Percentiles rank a stretch among this genome's conserved stretches.
phyloP scores from a whole-genome alignment of 2,329 filamentous ascomycete species.

The Penicillium sclerotiorum region DNA sequence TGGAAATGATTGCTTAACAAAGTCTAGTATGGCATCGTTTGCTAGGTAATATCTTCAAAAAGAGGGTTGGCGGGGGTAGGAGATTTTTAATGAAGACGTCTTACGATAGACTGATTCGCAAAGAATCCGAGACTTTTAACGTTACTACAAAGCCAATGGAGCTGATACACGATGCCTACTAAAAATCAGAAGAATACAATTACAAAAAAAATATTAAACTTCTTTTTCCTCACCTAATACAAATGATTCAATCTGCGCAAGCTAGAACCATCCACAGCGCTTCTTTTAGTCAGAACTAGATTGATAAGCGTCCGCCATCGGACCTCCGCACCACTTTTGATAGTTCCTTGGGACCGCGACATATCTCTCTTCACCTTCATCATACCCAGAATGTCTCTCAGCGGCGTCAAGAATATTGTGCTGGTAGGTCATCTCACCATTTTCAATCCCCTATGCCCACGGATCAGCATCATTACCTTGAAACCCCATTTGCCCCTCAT shows the following conservation, averaged over 20 bases:
- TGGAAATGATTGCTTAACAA: constrained; percentile 37
- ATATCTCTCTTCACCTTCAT: not conserved
- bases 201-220: not conserved
- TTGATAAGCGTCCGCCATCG: constrained; percentile 31
- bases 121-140: not conserved
- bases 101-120: not conserved
- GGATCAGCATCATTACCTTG: no score
- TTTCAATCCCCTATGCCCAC: no score
- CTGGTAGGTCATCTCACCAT: constrained; percentile 34
- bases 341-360: not conserved
- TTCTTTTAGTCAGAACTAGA: constrained; percentile 22
- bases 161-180: not conserved
- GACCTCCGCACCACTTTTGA: constrained; percentile 16
- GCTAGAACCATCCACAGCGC: not conserved
- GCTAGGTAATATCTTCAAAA: constrained; percentile 6
- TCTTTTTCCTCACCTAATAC: not conserved
- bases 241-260: not conserved
- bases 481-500: constrained; percentile 24
- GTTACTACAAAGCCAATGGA: not conserved
- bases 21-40: constrained; percentile 2
- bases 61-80: constrained; percentile 1
- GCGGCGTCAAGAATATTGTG: constrained; percentile 48
- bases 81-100: not conserved
- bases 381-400: constrained; percentile 39
- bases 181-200: not conserved